These are phyloP conservation scores for Asterionellopsis glacialis DNA, from an alignment of 108 stramenopile genomes.

Conservation along the genomic window DNA sequence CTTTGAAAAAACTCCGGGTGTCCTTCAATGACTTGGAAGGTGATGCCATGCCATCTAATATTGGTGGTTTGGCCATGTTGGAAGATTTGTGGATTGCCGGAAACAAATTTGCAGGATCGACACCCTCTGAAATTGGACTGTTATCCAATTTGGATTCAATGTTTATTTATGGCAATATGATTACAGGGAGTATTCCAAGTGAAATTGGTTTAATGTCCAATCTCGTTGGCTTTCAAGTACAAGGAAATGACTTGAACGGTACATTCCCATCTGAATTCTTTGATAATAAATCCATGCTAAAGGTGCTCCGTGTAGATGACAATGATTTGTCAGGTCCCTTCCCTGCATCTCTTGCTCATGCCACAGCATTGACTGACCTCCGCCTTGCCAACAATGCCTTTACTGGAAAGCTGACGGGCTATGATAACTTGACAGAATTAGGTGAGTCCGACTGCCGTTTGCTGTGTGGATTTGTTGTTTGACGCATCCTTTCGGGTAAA, in stretches of 20 bases:
- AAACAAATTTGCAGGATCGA: conserved; percentile 39
- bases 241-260: conserved; percentile 5
- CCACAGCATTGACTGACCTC: conserved; percentile 47
- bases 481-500: too few species aligned
- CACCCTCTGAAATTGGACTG: conserved; percentile 19
- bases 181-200: too few species aligned
- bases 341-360: conserved; percentile 44
- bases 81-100: conserved; percentile 37
- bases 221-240: too few species aligned
- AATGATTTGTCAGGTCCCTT: conserved; percentile 63
- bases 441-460: too few species aligned
- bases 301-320: conserved; percentile 22
- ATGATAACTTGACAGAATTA: too few species aligned
- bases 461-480: too few species aligned
- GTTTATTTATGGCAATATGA: conserved; percentile 52
- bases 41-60: conserved; percentile 28
- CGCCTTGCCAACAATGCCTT: too few species aligned
- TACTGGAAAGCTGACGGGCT: too few species aligned
- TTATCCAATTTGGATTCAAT: conserved; percentile 8
- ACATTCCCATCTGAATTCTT: conserved; percentile 50
- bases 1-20: conserved; percentile 15
- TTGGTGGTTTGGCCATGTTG: conserved; percentile 22
- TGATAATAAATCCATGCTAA: conserved; percentile 17
- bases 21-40: conserved; percentile 15
- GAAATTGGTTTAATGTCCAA: too few species aligned